These are phyloP conservation scores for Canavalia gladiata DNA, from an alignment of 306 rosid genomes.

Conservation along the genomic window DNA sequence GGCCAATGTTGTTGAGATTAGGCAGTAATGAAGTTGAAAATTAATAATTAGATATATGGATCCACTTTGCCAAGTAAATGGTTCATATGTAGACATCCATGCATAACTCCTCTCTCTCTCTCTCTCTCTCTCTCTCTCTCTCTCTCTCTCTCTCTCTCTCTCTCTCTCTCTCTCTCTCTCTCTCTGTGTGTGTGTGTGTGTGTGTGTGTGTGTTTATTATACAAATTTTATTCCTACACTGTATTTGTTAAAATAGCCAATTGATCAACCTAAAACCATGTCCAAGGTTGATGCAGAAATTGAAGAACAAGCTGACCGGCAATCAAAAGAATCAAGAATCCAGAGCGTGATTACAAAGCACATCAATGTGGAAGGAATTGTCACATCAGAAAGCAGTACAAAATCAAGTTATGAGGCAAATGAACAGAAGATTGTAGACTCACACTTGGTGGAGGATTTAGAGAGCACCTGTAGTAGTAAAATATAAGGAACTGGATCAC, in stretches of 20 bases:
- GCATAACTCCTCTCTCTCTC: too few relatives aligned
- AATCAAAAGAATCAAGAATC: neutral
- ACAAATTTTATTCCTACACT: neutral
- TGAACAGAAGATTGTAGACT: neutral
- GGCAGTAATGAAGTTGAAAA: neutral
- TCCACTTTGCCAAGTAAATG: too few relatives aligned
- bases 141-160: too few relatives aligned
- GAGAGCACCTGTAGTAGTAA: neutral
- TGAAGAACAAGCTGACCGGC: neutral
- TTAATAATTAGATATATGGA: too few relatives aligned
- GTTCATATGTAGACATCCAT: too few relatives aligned
- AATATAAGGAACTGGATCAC: neutral
- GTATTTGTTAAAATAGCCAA: neutral
- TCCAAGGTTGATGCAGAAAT: neutral
- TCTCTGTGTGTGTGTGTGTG: too few relatives aligned
- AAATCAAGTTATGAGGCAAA: neutral
- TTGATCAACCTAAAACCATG: neutral
- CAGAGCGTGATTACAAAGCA: neutral
- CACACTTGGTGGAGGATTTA: neutral
- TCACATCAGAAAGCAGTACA: neutral
- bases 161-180: too few relatives aligned
- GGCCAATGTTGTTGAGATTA: constrained; percentile 8
- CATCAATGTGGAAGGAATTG: neutral
- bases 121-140: too few relatives aligned
- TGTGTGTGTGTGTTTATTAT: too few relatives aligned